Evolutionary conservation across 2,329 filamentous ascomycete species (phyloP).

Genomic region (Trichoderma sp.): DNA sequence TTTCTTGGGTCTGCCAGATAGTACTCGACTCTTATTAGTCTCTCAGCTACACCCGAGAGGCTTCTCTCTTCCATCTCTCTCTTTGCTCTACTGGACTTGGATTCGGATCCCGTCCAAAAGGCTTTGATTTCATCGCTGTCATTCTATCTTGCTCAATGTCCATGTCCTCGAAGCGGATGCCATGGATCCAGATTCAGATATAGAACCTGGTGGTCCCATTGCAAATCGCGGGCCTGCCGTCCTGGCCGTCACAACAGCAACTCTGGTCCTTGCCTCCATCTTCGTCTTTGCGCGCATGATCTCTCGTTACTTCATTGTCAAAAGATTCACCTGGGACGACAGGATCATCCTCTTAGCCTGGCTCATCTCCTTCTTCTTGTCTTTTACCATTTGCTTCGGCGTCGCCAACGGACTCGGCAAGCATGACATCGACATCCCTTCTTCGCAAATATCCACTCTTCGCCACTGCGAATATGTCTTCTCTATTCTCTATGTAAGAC

Average conservation of each 20-base stretch:
- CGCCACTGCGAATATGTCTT: constrained; percentile 62
- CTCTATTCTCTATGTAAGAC: constrained; percentile 60
- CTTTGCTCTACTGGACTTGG: background rate
- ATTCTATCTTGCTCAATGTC: background rate
- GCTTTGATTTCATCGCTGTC: background rate
- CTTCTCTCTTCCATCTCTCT: background rate
- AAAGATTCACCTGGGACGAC: constrained; percentile 71
- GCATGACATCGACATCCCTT: constrained; percentile 58
- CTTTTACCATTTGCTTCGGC: constrained; percentile 63
- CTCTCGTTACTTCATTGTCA: constrained; percentile 70
- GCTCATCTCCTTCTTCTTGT: constrained; percentile 65
- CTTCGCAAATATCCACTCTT: constrained; percentile 48
- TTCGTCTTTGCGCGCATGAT: constrained; percentile 74
- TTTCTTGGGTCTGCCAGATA: constrained; percentile 4
- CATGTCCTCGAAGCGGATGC: constrained; percentile 18
- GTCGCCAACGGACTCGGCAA: constrained; percentile 64
- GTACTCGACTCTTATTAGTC: background rate
- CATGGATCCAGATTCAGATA: constrained; percentile 18
- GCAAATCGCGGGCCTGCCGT: constrained; percentile 58
- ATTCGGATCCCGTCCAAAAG: background rate
- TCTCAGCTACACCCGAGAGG: background rate
- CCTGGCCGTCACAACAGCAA: constrained; percentile 66
- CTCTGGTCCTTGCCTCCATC: constrained; percentile 65
- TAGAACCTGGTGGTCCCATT: constrained; percentile 30
- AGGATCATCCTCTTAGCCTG: constrained; percentile 78